A percentile compares a stretch with the other conserved stretches of the same genome.
Conservation (phyloP, 805 yeast species). For the Kazachstania martiniae region DNA sequence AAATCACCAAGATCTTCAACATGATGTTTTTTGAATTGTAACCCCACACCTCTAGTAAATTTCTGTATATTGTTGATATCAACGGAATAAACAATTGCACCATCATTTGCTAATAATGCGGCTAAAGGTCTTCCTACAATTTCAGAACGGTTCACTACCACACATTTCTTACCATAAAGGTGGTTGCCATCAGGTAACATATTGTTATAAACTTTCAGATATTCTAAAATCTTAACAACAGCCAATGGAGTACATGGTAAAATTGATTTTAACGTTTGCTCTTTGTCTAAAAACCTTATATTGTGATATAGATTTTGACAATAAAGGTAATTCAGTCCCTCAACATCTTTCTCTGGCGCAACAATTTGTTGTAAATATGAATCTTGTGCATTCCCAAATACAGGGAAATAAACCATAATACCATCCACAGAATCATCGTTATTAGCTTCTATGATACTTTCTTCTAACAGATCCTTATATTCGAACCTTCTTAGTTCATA, state of each 20-base stretch:
- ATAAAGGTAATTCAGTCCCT: conserved; percentile 84
- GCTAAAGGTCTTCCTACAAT: conserved; percentile 97
- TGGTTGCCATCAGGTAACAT: conserved; percentile 82
- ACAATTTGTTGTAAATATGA: conserved; percentile 92
- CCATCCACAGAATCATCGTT: conserved; percentile 69
- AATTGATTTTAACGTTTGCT: conserved; percentile 62
- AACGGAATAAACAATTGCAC: conserved; percentile 89
- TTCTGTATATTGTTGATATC: conserved; percentile 81
- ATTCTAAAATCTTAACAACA: conserved; percentile 84
- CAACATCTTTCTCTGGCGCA: conserved; percentile 87
- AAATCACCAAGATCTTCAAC: conserved; percentile 47
- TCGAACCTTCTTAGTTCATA: conserved; percentile 64
- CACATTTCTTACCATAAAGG: conserved; percentile 82
- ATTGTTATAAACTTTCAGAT: conserved; percentile 75
- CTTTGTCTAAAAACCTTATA: conserved; percentile 75
- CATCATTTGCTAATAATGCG: conserved; percentile 91
- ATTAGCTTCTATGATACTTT: conserved; percentile 73
- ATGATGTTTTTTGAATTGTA: conserved; percentile 70
- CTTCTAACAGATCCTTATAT: conserved; percentile 76
- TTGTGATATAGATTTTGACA: conserved; percentile 94
- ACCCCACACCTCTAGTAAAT: conserved; percentile 89
- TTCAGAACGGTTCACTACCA: conserved; percentile 88
- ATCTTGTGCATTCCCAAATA: conserved; percentile 89
- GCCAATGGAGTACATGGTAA: conserved; percentile 97
- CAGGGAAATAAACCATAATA: conserved; percentile 96